Base-by-base conservation (phyloP, 2,329 filamentous ascomycete species). In the Neoscytalidium dimidiatum region DNA sequence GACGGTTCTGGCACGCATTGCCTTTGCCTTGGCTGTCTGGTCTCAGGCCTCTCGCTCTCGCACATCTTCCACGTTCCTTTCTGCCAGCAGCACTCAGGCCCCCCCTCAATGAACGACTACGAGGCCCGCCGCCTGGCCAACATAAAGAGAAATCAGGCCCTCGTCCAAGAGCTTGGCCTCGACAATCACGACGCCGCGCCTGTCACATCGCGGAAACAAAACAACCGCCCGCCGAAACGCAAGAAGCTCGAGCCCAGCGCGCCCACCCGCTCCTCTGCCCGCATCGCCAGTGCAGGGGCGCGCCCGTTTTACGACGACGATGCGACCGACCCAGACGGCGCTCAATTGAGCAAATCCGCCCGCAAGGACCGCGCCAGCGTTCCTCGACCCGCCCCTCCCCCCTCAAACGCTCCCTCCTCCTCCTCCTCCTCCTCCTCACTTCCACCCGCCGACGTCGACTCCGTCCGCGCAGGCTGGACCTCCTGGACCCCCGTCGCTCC, bases 101-200 rank as follows among this genome's bases (percentile, higher is more conserved):
- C 17, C 9, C 62, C n/a, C 5, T 2, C 43, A 48, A 80, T 81
- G 78, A 75, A 74, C 48, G 77, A 74, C 49, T 82, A 84, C 68
- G 83, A 85, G 68, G 75, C 76, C 1, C 76, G 79, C 21, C 78
- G 83, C 2, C 73, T 77, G 7, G 78, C 77, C 14, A 84, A 84
- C 67, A 84, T 86, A 68, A 78, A 78, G 66, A 76, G 80, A 9
- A 85, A 85, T 68, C 75, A 82, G 68, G 79, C 76, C 8, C 75
- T 85, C 1, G 73, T 85, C 3, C 77, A 78, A 53, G 77, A 81
- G 43, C 79, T 85, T 17, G 79, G 82, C 11, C 78, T 85, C 57
- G 75, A 78, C 68, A 26, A 28, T 11, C 43, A 62, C 70, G 33
- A 35, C 23, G 43, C 69, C 68, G 64, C 43, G 29, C 57, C 49